phyloP scores from a whole-genome alignment of 1,284 basidiomycete genomes.

The Omphalotus olearius region DNA sequence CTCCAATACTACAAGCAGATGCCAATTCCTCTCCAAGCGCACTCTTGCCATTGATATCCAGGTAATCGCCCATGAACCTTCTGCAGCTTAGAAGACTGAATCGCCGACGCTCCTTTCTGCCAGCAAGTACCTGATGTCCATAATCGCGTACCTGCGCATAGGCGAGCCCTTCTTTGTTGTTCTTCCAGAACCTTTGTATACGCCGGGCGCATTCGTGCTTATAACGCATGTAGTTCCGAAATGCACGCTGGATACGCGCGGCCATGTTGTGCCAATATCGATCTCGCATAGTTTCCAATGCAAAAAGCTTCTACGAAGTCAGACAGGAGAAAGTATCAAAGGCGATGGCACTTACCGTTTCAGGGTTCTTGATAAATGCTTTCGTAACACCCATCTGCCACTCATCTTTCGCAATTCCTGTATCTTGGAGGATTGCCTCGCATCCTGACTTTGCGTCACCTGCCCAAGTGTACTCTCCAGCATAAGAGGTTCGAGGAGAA shows the following conservation, averaged over 20 bases:
- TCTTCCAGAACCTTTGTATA: slow-evolving; percentile 98
- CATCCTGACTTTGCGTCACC: slow-evolving; percentile 92
- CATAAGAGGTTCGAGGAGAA: slow-evolving; percentile 94
- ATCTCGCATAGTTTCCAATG: slow-evolving; percentile 97
- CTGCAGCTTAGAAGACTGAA: slow-evolving; percentile 94
- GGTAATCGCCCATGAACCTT: slow-evolving; percentile 95
- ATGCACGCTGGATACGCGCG: slow-evolving; percentile 92
- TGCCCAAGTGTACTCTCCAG: slow-evolving; percentile 97
- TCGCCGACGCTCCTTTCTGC: slow-evolving; percentile 90
- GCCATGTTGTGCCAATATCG: slow-evolving; percentile 99
- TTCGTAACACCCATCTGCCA: slow-evolving; percentile 99
- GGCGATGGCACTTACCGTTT: slow-evolving; percentile 63
- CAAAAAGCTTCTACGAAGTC: slow-evolving; percentile 72
- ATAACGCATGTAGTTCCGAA: slow-evolving; percentile 93
- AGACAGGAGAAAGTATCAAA: slow-evolving; percentile 6
- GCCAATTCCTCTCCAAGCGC: slow-evolving; percentile 79
- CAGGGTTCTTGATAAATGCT: slow-evolving; percentile 99
- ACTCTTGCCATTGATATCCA: slow-evolving; percentile 84
- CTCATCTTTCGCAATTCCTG: slow-evolving; percentile 93
- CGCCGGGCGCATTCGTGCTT: slow-evolving; percentile 93
- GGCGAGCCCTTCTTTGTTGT: slow-evolving; percentile 91
- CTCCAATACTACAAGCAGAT: slow-evolving; percentile 68
- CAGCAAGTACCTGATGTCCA: slow-evolving; percentile 88
- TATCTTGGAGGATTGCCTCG: slow-evolving; percentile 90
- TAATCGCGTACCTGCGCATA: slow-evolving; percentile 91